Evolutionary conservation across 2,329 filamentous ascomycete genomes (phyloP).

Genomic region (Triangularia verruculosa): DNA sequence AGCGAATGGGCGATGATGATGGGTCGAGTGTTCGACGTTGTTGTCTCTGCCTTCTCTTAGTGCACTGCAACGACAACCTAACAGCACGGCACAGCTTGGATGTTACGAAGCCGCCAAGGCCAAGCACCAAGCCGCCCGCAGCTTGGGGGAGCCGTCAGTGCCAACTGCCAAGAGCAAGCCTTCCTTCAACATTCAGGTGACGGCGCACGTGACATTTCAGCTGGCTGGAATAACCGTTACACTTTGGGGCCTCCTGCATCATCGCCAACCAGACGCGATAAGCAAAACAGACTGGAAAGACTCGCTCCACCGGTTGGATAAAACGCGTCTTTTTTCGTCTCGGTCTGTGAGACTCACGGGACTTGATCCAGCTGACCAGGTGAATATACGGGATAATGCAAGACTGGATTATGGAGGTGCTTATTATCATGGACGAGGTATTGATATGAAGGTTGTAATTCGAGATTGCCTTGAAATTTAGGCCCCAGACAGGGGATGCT

Average conservation of each 20-base stretch:
- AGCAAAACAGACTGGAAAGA: not conserved
- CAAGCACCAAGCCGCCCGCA: slow-evolving; percentile 10
- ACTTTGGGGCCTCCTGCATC: not conserved
- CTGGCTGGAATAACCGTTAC: not conserved
- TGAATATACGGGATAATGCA: not conserved
- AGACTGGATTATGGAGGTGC: not conserved
- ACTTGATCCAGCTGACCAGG: not conserved
- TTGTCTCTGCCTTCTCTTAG: not conserved
- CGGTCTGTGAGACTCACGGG: not conserved
- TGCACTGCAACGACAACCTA: slow-evolving; percentile 5
- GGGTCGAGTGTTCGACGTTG: slow-evolving; percentile 1
- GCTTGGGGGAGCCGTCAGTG: not conserved
- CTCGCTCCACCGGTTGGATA: not conserved
- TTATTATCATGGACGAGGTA: not conserved
- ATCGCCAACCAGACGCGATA: not conserved
- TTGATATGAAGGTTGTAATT: not conserved
- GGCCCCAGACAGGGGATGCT: not conserved
- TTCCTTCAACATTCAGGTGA: not conserved
- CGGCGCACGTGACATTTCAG: not conserved
- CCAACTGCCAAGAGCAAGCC: not conserved
- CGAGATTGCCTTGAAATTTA: not conserved
- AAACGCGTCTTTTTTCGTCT: not conserved
- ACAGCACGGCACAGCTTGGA: slow-evolving; percentile 10
- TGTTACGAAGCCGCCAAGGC: slow-evolving; percentile 9
- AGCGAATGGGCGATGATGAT: not conserved